These are phyloP conservation scores for Sphagnum tenellum DNA, from an alignment of 225 moss, liverwort and hornwort species.

Conservation along the genomic window DNA sequence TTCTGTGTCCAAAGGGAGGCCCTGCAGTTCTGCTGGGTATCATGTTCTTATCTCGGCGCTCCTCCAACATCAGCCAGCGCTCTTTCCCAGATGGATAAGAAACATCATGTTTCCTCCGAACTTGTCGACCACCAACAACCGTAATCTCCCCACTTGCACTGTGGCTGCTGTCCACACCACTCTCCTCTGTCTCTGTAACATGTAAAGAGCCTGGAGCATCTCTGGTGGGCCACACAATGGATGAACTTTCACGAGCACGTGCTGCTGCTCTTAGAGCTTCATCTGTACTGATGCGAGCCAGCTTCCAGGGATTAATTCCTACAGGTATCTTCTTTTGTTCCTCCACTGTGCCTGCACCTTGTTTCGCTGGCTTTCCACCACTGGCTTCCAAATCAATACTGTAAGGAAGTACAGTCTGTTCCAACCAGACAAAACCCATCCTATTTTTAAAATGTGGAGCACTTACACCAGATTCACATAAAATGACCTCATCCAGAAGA, in stretches of 20 bases:
- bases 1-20: no score
- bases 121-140: conserved; percentile 41
- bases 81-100: conserved; percentile 34
- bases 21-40: conserved; percentile 3
- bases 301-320: conserved; percentile 82
- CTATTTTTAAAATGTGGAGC: no score
- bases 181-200: conserved; percentile 72
- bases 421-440: not conserved
- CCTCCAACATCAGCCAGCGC: conserved; percentile 37
- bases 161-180: conserved; percentile 57
- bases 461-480: no score
- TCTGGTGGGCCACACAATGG: conserved; percentile 43
- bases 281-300: conserved; percentile 62
- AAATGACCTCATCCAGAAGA: no score
- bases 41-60: conserved; percentile 24
- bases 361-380: conserved; percentile 20
- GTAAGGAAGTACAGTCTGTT: conserved; percentile 32
- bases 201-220: conserved; percentile 24
- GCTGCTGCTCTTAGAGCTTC: conserved; percentile 55
- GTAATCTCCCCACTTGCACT: conserved; percentile 56
- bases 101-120: conserved; percentile 40
- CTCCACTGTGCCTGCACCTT: conserved; percentile 19
- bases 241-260: conserved; percentile 53
- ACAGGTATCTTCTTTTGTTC: conserved; percentile 29
- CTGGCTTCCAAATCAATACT: conserved; percentile 41